These are phyloP conservation scores for Colletotrichum sublineola DNA, from an alignment of 2,329 filamentous ascomycete species.

Conservation along the genomic window DNA sequence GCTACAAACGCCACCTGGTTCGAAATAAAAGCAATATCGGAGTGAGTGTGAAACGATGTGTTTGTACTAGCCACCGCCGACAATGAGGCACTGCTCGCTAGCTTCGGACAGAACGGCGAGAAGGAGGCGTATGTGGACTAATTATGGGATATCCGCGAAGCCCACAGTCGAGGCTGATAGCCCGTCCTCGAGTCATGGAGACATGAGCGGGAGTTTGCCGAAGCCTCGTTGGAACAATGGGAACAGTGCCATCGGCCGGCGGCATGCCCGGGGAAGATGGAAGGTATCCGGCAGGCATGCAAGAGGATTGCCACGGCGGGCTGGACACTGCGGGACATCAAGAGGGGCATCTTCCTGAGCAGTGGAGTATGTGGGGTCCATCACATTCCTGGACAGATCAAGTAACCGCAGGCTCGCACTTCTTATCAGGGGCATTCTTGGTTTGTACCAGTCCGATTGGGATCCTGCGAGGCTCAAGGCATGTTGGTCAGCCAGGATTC, in stretches of 20 bases:
- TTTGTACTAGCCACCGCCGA: conserved; percentile 28
- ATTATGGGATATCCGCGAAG: conserved; percentile 3
- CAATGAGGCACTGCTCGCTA: conserved; percentile 24
- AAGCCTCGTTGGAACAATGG: background rate
- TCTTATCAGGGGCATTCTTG: conserved; percentile 4
- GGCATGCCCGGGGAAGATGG: conserved; percentile 1
- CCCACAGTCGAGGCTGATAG: background rate
- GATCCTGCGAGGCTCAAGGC: conserved; percentile 1
- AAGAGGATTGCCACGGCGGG: conserved; percentile 17
- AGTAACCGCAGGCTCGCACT: background rate
- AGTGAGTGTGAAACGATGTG: conserved; percentile 3
- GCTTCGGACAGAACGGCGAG: conserved; percentile 10
- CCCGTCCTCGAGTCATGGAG: background rate
- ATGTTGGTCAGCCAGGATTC: background rate
- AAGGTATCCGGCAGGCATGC: conserved; percentile 22
- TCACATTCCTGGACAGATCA: conserved; percentile 21
- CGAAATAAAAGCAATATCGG: conserved; percentile 32
- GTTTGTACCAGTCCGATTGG: background rate
- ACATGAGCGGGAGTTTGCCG: background rate
- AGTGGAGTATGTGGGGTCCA: background rate
- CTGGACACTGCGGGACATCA: conserved; percentile 14
- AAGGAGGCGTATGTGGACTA: background rate
- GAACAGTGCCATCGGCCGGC: background rate
- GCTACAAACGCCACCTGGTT: conserved; percentile 22
- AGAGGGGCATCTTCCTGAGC: background rate